A percentile compares a stretch with the other conserved stretches of the same genome.
Evolutionary conservation across 1,139 yeast species (phyloP).

Genomic region (Taiozyma sp.): DNA sequence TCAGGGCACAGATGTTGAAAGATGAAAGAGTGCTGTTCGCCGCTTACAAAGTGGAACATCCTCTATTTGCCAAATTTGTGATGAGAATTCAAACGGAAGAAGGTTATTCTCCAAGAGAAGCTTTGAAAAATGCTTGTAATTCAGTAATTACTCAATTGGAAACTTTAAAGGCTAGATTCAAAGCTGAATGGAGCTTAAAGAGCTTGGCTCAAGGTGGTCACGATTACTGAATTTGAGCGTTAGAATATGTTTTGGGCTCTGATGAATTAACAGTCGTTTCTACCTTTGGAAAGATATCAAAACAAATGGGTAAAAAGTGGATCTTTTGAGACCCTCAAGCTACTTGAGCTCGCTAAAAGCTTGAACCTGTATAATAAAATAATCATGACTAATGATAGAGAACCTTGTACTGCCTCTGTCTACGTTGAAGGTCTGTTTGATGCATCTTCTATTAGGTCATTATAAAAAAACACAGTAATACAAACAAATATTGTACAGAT

Average conservation of each 20-base stretch:
- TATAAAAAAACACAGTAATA: background rate
- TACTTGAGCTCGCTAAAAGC: background rate
- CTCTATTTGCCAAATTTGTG: constrained; percentile 89
- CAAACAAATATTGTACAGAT: background rate
- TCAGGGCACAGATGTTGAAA: constrained; percentile 79
- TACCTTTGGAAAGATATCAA: background rate
- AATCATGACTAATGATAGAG: background rate
- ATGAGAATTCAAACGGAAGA: constrained; percentile 95
- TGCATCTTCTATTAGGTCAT: background rate
- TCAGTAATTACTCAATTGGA: constrained; percentile 77
- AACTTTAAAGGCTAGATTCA: constrained; percentile 69
- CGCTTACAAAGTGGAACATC: constrained; percentile 97
- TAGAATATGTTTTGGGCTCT: background rate
- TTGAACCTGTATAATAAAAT: background rate
- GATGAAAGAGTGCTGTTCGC: constrained; percentile 90
- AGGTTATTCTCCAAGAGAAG: constrained; percentile 87
- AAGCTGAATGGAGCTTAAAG: constrained; percentile 90
- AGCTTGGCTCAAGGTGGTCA: constrained; percentile 61
- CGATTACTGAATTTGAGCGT: background rate
- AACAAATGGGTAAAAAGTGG: background rate
- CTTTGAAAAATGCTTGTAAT: constrained; percentile 85
- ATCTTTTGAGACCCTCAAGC: background rate
- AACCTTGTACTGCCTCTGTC: background rate
- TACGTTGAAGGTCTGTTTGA: background rate
- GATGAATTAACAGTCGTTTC: background rate